A percentile compares a stretch with the other conserved stretches of the same genome.
These are phyloP conservation scores for Leccinum broughii DNA, from an alignment of 768 basidiomycete genomes.

Conservation along the genomic window DNA sequence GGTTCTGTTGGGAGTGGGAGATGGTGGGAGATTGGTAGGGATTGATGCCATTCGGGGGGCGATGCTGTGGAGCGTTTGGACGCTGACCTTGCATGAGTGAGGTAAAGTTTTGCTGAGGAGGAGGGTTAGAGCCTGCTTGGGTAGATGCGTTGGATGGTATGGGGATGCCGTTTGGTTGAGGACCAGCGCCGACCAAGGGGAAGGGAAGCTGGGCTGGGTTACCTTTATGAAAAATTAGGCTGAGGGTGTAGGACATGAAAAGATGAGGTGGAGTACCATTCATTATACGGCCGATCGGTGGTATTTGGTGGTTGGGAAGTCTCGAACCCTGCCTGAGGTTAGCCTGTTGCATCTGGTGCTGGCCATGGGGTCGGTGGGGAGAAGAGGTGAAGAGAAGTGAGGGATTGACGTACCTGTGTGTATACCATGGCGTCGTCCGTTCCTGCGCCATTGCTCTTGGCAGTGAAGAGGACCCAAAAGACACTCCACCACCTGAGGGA, in stretches of 20 bases:
- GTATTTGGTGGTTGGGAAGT: slow-evolving; percentile 29
- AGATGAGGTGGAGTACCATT: slow-evolving; percentile 32
- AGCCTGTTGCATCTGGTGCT: slow-evolving; percentile 40
- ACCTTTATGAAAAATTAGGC: slow-evolving; percentile 7
- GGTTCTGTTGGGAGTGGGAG: slow-evolving; percentile 57
- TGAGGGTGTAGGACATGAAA: slow-evolving; percentile 18
- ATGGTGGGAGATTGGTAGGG: slow-evolving; percentile 69
- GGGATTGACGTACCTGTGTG: slow-evolving; percentile 52
- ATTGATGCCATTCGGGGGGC: slow-evolving; percentile 44
- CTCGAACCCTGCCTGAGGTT: slow-evolving; percentile 34
- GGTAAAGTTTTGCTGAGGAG: slow-evolving; percentile 35
- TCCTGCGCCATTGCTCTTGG: slow-evolving; percentile 67
- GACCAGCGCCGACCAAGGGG: slow-evolving; percentile 34
- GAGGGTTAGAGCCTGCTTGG: slow-evolving; percentile 30
- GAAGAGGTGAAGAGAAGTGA: slow-evolving; percentile 1
- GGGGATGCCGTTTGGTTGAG: slow-evolving; percentile 47
- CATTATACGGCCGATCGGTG: slow-evolving; percentile 29
- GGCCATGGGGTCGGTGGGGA: slow-evolving; percentile 16
- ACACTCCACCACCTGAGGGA: slow-evolving; percentile 80
- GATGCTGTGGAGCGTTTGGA: slow-evolving; percentile 38
- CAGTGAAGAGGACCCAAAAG: slow-evolving; percentile 83
- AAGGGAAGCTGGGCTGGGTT: slow-evolving; percentile 28
- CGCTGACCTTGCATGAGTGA: slow-evolving; percentile 38
- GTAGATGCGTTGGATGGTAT: slow-evolving; percentile 29
- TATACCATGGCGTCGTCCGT: slow-evolving; percentile 74